phyloP scores from a whole-genome alignment of 306 rosid species.

The Heteromeles arbutifolia region DNA sequence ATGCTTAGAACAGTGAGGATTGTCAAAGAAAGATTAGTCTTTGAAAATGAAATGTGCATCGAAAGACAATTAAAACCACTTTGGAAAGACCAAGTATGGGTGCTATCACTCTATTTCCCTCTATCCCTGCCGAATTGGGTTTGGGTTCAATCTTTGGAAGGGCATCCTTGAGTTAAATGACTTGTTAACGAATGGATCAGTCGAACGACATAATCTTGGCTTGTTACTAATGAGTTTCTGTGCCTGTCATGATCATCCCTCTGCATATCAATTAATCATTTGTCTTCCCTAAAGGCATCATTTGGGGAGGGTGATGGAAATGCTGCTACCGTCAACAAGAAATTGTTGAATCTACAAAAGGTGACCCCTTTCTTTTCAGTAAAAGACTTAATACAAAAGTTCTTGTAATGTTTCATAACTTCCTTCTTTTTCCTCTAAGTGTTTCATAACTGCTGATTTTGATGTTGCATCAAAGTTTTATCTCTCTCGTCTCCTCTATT shows the following conservation, averaged over 20 bases:
- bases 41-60: background rate
- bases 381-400: background rate
- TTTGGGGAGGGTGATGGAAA: conserved; percentile 21
- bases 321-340: conserved; percentile 38
- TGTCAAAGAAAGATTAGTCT: background rate
- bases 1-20: background rate
- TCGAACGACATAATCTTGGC: background rate
- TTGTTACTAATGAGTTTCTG: background rate
- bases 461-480: background rate
- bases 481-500: too few relatives aligned
- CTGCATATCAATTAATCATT: conserved; percentile 8
- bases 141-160: background rate
- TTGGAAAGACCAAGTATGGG: background rate
- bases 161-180: background rate
- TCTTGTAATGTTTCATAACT: background rate
- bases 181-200: background rate
- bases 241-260: background rate
- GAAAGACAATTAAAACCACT: background rate
- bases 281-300: conserved; percentile 28
- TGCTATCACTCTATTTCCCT: background rate
- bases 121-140: background rate
- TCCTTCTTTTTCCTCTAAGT: background rate
- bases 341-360: conserved; percentile 43
- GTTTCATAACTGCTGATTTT: background rate
- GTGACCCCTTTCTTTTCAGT: conserved; percentile 24